Base-by-base conservation (phyloP, 768 basidiomycete genomes). In the Mycena haematopus region DNA sequence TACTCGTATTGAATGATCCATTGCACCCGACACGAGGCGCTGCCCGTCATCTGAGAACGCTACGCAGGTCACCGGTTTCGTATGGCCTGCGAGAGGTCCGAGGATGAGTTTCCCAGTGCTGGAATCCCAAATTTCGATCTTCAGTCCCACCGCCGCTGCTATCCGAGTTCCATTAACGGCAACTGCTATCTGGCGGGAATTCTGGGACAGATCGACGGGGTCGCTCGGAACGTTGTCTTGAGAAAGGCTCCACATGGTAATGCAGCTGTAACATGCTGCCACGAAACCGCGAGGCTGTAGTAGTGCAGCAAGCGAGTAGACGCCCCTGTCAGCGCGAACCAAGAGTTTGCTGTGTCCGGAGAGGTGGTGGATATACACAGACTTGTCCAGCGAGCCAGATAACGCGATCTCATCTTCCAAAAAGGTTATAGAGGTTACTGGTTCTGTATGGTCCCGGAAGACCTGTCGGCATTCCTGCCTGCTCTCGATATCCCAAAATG, bases 31-130 rank as follows among this genome's bases (percentile, higher is more conserved):
- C 0, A 66, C 70, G 14, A 73, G 66, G 5, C 55, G 65, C 17
- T 35, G 45, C 8, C 69, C 72, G 27, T 69, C 66, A 2, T 52
- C 54, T 7, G 72, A 72, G 24, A 70, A 71, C 19, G 63, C 54
- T 11, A 73, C 21, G 17, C 65, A 64, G 1, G 47, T 59, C 17
- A 71, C 60, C 17, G 14, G 27, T 13, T 66, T 53, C 27, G 11
- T 60, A 36, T 71, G 71, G 21, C 70, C 71, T 17, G 17, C 25
- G 17, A 66, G 33, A 6, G 42, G 33, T 0, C 45, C 40, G 7
- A 58, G 24, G 1, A 58, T 9, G 19, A 24, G 35, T 14, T 45
- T 13, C 24, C 49, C n/a, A 22, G 46, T 24, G 4, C 4, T 7
- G 1, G 36, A 5, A 42, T 62, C 56, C 55, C 60, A 58, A 14